Evolutionary conservation across 768 basidiomycete genomes (phyloP).

Genomic region (Leucosporidium scottii): DNA sequence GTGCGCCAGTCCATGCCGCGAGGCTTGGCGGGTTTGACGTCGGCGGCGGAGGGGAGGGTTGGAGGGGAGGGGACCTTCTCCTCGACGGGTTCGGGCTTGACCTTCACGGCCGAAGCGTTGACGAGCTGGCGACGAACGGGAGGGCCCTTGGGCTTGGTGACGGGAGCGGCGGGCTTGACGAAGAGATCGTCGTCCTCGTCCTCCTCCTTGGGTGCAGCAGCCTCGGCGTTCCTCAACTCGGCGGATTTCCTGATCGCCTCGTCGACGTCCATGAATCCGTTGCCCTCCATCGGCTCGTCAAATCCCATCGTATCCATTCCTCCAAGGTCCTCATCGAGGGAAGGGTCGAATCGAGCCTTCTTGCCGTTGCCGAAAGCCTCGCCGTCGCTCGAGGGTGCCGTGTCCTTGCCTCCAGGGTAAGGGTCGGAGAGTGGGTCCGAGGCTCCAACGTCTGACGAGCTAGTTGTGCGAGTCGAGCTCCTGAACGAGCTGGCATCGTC

Average conservation of each 20-base stretch:
- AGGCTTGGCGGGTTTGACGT: conserved; percentile 23
- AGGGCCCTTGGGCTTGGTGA: conserved; percentile 30
- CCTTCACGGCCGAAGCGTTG: conserved; percentile 32
- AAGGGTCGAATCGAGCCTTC: conserved; percentile 21
- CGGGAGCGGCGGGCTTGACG: conserved; percentile 28
- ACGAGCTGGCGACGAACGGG: conserved; percentile 32
- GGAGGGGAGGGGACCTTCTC: background rate
- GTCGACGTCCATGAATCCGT: conserved; percentile 27
- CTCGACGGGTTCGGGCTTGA: conserved; percentile 19
- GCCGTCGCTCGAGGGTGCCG: conserved; percentile 53
- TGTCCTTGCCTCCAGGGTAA: conserved; percentile 41
- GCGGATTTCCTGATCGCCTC: conserved; percentile 32
- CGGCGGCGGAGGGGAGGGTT: background rate
- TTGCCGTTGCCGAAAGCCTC: conserved; percentile 42
- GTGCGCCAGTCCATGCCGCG: conserved; percentile 37
- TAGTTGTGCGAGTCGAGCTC: conserved; percentile 1
- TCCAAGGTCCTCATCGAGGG: conserved; percentile 14
- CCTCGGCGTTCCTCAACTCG: conserved; percentile 27
- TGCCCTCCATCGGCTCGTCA: conserved; percentile 36
- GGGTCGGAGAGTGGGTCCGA: conserved; percentile 43
- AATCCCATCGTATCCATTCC: conserved; percentile 24
- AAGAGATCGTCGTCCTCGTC: conserved; percentile 35
- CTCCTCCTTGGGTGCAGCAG: conserved; percentile 27
- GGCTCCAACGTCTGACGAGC: conserved; percentile 14
- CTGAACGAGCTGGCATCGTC: conserved; percentile 13